phyloP scores from a whole-genome alignment of 1,284 basidiomycete genomes.

The Ceratobasidium sp. region DNA sequence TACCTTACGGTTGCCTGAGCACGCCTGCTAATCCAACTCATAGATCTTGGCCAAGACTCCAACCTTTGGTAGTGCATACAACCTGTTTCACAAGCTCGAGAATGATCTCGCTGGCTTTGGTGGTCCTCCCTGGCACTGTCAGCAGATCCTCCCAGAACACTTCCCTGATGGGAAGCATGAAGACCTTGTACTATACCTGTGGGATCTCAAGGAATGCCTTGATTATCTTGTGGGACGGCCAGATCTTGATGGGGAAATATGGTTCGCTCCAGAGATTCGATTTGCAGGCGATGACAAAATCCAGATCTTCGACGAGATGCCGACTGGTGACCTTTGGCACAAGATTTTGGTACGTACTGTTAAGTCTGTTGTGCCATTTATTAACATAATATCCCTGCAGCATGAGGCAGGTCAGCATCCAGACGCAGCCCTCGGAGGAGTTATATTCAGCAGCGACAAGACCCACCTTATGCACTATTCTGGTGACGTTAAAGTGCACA shows the following conservation, averaged over 20 bases:
- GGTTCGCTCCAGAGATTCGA: not conserved
- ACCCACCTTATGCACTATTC: conserved; percentile 48
- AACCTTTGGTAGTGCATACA: not conserved
- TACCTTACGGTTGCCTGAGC: not conserved
- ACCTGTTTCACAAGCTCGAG: conserved; percentile 5
- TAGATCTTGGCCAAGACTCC: not conserved
- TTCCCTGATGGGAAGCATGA: not conserved
- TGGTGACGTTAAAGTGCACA: conserved; percentile 48
- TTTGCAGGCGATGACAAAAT: not conserved
- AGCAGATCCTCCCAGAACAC: not conserved
- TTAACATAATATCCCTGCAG: not conserved
- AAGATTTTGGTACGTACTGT: not conserved
- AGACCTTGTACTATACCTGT: not conserved
- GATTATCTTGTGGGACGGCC: conserved; percentile 1
- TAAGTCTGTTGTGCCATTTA: not conserved
- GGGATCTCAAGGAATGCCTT: not conserved
- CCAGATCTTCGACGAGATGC: conserved; percentile 8
- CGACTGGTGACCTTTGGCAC: not conserved
- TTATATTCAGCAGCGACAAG: conserved; percentile 46
- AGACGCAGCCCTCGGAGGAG: conserved; percentile 9
- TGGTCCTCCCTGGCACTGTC: not conserved
- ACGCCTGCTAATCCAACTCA: not conserved
- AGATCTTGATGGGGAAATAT: not conserved
- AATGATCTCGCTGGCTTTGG: not conserved
- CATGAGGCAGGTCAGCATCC: not conserved